A percentile compares a stretch with the other conserved stretches of the same genome.
Conservation (phyloP, 2,329 filamentous ascomycete species). For the Aspergillus sp. region DNA sequence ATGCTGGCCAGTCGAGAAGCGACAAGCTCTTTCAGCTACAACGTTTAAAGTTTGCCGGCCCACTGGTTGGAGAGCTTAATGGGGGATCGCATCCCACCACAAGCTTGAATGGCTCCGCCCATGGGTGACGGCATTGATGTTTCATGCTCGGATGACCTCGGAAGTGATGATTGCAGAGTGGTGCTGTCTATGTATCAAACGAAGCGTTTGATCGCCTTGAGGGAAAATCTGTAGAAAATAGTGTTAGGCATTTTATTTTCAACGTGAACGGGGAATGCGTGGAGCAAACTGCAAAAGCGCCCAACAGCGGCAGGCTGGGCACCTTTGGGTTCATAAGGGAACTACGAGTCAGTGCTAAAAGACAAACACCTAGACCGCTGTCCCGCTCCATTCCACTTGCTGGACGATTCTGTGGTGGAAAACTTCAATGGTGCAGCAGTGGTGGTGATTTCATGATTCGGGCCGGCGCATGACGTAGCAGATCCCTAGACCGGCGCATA, state of each 20-base stretch:
- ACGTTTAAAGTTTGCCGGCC: constrained; percentile 6
- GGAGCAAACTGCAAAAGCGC: neutral
- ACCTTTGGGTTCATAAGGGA: neutral
- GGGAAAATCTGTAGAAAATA: neutral
- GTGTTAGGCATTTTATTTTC: neutral
- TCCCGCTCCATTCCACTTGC: neutral
- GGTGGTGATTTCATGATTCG: constrained; percentile 30
- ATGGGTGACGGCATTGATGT: constrained; percentile 21
- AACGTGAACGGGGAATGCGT: neutral
- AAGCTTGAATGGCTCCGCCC: neutral
- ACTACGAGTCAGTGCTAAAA: neutral
- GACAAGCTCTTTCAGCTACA: neutral
- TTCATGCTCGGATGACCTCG: constrained; percentile 22
- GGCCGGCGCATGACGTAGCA: constrained; percentile 37
- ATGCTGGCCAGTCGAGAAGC: neutral
- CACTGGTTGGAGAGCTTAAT: constrained; percentile 3
- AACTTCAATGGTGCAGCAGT: neutral
- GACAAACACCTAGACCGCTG: neutral
- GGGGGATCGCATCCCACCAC: neutral
- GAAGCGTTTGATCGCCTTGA: too few species aligned
- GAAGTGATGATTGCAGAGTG: constrained; percentile 7
- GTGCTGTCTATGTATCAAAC: neutral
- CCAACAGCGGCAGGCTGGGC: neutral
- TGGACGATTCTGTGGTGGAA: neutral
- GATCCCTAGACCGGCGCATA: constrained; percentile 22